A percentile compares a stretch with the other conserved stretches of the same genome.
Conservation (phyloP, 257 asterid genomes). For the Fraxinus anomala region DNA sequence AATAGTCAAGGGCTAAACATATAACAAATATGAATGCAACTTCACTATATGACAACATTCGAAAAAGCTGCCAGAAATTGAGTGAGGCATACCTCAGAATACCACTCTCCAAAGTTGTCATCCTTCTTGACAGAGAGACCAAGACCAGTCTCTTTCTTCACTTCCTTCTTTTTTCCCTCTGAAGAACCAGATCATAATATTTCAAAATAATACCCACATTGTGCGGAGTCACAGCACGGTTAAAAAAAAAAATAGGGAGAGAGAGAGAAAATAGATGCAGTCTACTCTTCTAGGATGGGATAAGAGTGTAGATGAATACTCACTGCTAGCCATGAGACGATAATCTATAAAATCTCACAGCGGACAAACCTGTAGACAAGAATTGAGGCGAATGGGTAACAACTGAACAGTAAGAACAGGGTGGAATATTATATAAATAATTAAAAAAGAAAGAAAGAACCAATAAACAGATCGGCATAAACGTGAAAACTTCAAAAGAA, state of each 20-base stretch:
- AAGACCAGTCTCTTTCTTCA: conserved; percentile 91
- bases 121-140: conserved; percentile 88
- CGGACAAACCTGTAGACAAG: conserved; percentile 7
- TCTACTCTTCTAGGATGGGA: conserved; percentile 9
- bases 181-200: conserved; percentile 21
- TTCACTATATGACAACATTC: neutral
- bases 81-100: conserved; percentile 72
- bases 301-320: conserved; percentile 8
- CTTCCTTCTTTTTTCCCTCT: conserved; percentile 88
- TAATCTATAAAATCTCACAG: conserved; percentile 21
- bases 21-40: neutral
- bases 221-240: neutral
- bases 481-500: neutral
- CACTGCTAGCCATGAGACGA: conserved; percentile 42
- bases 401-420: neutral
- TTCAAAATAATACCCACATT: conserved; percentile 11
- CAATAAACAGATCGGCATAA: neutral
- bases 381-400: neutral
- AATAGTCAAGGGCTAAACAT: neutral
- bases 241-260: neutral
- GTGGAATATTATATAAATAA: neutral
- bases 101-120: conserved; percentile 97
- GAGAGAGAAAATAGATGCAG: neutral
- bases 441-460: neutral
- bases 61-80: neutral